Evolutionary conservation across 1,139 yeast genomes (phyloP).

Genomic region (Nakaseomyces sp.): DNA sequence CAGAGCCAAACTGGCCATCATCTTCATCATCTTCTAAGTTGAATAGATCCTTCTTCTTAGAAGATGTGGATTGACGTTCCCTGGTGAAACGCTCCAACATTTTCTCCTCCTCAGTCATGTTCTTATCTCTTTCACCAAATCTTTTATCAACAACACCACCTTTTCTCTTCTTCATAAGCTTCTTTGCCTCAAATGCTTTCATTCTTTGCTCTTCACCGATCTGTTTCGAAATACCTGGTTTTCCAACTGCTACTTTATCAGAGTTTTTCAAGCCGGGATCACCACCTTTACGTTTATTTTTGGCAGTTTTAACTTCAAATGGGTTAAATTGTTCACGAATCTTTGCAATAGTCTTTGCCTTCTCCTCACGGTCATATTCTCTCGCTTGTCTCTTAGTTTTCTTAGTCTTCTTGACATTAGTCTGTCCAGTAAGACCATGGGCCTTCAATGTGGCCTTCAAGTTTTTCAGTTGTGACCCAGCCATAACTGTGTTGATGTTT

Average conservation of each 20-base stretch:
- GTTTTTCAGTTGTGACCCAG: conserved; percentile 81
- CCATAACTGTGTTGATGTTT: conserved; percentile 40
- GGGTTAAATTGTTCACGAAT: conserved; percentile 83
- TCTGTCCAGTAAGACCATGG: conserved; percentile 76
- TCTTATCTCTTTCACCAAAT: conserved; percentile 78
- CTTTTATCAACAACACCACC: conserved; percentile 82
- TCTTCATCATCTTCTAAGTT: conserved; percentile 69
- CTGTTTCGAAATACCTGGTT: conserved; percentile 67
- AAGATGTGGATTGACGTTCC: conserved; percentile 59
- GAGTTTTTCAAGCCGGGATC: conserved; percentile 33
- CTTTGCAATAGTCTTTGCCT: conserved; percentile 43
- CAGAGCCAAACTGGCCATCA: conserved; percentile 34
- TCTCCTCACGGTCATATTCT: conserved; percentile 62
- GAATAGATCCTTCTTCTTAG: conserved; percentile 44
- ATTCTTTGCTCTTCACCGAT: conserved; percentile 67
- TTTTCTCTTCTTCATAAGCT: conserved; percentile 51
- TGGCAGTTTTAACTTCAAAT: conserved; percentile 68
- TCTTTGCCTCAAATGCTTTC: conserved; percentile 57
- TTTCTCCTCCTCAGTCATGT: conserved; percentile 75
- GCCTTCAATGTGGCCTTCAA: conserved; percentile 68
- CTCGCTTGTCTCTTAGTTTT: conserved; percentile 46
- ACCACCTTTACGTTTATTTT: conserved; percentile 55
- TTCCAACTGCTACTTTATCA: conserved; percentile 55
- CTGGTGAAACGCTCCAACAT: conserved; percentile 91
- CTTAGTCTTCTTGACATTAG: conserved; percentile 48